Conservation (phyloP, 768 basidiomycete species). For the Panaeolus papilionaceus region DNA sequence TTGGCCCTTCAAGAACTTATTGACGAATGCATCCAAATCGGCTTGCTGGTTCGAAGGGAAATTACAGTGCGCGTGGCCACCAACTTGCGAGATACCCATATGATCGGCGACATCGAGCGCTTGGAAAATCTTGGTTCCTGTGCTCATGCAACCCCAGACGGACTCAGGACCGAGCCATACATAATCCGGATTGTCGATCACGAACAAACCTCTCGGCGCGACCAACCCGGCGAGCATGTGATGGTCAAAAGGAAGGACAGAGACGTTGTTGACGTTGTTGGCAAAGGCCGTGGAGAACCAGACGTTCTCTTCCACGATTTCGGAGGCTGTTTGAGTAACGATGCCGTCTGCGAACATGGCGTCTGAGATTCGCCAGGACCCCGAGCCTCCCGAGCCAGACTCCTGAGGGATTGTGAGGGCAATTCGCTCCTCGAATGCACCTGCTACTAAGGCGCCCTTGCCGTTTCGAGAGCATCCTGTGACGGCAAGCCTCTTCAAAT, state of each 20-base stretch:
- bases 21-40: constrained; percentile 54
- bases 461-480: constrained; percentile 63
- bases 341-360: constrained; percentile 45
- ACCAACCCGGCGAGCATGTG: constrained; percentile 57
- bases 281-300: constrained; percentile 59
- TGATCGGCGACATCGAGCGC: constrained; percentile 49
- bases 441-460: constrained; percentile 62
- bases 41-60: constrained; percentile 51
- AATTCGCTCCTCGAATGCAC: constrained; percentile 59
- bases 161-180: constrained; percentile 59
- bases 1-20: constrained; percentile 55
- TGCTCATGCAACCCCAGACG: constrained; percentile 53
- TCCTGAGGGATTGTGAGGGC: constrained; percentile 63
- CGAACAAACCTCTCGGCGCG: constrained; percentile 56
- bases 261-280: constrained; percentile 48
- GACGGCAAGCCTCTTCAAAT: constrained; percentile 51
- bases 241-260: constrained; percentile 57
- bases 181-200: constrained; percentile 57
- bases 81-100: constrained; percentile 58
- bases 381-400: constrained; percentile 60
- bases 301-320: constrained; percentile 60
- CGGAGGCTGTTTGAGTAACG: constrained; percentile 53
- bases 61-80: constrained; percentile 55
- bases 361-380: constrained; percentile 60
- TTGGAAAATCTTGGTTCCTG: constrained; percentile 51